Base-by-base conservation (phyloP, 83 land plant species). In the Thuja plicata region DNA sequence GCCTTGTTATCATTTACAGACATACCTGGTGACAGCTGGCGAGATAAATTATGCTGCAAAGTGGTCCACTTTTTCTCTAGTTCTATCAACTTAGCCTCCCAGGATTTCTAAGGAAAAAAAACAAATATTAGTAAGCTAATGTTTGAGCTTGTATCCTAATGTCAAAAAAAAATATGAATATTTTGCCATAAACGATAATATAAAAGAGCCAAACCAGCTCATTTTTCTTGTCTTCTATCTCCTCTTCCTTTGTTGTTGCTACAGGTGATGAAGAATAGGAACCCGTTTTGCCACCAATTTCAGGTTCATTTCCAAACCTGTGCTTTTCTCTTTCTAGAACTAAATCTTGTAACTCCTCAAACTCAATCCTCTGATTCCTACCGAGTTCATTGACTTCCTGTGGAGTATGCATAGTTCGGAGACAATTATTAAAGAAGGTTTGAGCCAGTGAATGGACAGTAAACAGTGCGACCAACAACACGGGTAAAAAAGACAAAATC, bases 21-120 rank as follows among this genome's bases (percentile, higher is more conserved):
- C 45, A 45, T 89, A 92, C 93, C 93, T 81, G 92, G 91, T 40
- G 93, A 92, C 70, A 89, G 92, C 90, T 90, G 87, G 85, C 66
- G 55, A 70, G 91, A 77, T 55, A 90, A 50, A 43, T 86, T 90
- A 37, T 90, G 92, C 78, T 92, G 91, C 80, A 83, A 35, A 57
- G 88, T 84, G 30, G 37, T 79, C 88, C 89, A 87, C 82, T 90
- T 88, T 66, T 92, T 82, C 85, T 92, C 90, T 66, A 90, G 88
- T 55, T 79, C 87, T 17, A 88, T 27, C 17, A 90, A 90, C 70
- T 92, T 92, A 38, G 74, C 54, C 87, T 92, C 89, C 93, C 93
- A 92, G 45, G 35, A 88, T 73, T 82, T 88, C 93, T 92, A 87
- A 10, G 24, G 88, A 35, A 88, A 48, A 43, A 27, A 87, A 38